phyloP scores from a whole-genome alignment of 306 rosid genomes.

The Canavalia ensiformis region DNA sequence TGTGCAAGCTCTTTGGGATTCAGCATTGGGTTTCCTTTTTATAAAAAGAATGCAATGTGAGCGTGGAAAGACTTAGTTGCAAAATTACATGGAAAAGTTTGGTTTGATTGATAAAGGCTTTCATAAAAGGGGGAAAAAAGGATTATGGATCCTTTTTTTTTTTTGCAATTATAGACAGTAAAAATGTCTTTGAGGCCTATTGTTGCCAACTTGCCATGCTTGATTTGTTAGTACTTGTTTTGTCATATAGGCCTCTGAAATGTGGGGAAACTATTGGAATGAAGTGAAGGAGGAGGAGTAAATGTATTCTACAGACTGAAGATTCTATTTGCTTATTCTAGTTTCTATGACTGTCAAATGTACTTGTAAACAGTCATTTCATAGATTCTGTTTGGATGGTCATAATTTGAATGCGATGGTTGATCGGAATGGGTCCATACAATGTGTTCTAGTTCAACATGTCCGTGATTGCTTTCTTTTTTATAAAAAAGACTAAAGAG shows the following conservation, averaged over 20 bases:
- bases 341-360: too few relatives aligned
- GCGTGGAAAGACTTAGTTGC: not conserved
- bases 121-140: not conserved
- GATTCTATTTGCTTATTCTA: too few relatives aligned
- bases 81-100: not conserved
- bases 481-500: not conserved
- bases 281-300: too few relatives aligned
- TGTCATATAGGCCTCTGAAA: not conserved
- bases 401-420: not conserved
- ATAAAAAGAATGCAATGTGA: not conserved
- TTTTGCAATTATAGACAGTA: not conserved
- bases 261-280: not conserved
- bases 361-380: too few relatives aligned
- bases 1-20: not conserved
- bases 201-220: too few relatives aligned
- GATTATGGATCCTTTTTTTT: not conserved
- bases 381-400: not conserved
- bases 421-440: not conserved
- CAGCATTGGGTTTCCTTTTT: not conserved
- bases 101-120: slow-evolving; percentile 24
- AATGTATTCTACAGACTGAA: too few relatives aligned
- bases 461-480: not conserved
- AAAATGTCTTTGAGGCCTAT: not conserved
- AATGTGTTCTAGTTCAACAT: not conserved
- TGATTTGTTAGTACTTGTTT: not conserved